phyloP scores from a whole-genome alignment of 2,329 filamentous ascomycete species.

The Talaromyces sp. region DNA sequence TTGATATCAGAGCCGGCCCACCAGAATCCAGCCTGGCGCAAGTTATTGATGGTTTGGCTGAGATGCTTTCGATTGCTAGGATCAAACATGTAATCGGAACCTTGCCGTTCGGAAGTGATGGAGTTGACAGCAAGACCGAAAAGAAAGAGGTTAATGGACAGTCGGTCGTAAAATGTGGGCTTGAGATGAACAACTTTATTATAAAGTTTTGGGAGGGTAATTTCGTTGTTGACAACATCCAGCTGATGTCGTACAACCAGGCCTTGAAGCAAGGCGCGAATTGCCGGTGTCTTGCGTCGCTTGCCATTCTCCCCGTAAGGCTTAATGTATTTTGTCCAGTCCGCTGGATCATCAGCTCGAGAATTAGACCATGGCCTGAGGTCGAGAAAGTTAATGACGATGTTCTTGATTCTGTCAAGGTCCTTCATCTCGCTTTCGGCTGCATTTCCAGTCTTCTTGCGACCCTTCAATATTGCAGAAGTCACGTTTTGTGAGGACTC shows the following conservation, averaged over 20 bases:
- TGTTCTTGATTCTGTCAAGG: conserved; percentile 66
- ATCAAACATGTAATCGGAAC: conserved; percentile 88
- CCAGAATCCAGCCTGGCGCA: conserved; percentile 84
- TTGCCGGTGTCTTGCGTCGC: conserved; percentile 45
- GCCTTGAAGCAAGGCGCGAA: conserved; percentile 72
- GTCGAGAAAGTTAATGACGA: conserved; percentile 72
- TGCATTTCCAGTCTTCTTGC: conserved; percentile 45
- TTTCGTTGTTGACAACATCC: conserved; percentile 67
- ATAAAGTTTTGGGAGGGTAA: conserved; percentile 69
- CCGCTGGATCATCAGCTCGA: conserved; percentile 59
- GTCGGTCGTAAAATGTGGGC: conserved; percentile 80
- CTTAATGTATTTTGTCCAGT: conserved; percentile 75
- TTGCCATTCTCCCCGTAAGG: conserved; percentile 60
- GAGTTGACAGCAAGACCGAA: conserved; percentile 84
- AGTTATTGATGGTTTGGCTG: conserved; percentile 70
- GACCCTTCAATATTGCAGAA: conserved; percentile 34
- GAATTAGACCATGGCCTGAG: conserved; percentile 77
- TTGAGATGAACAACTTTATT: conserved; percentile 74
- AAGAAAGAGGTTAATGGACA: conserved; percentile 82
- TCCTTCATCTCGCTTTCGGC: conserved; percentile 62
- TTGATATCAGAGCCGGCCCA: conserved; percentile 75
- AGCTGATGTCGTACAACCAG: conserved; percentile 80
- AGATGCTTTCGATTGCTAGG: conserved; percentile 69
- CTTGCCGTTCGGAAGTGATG: conserved; percentile 81
- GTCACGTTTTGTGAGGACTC: conserved; percentile 36